Evolutionary conservation across 257 asterid genomes (phyloP), one percentile per base, ranked within the genome.

Genomic region (Salvia splendens): DNA sequence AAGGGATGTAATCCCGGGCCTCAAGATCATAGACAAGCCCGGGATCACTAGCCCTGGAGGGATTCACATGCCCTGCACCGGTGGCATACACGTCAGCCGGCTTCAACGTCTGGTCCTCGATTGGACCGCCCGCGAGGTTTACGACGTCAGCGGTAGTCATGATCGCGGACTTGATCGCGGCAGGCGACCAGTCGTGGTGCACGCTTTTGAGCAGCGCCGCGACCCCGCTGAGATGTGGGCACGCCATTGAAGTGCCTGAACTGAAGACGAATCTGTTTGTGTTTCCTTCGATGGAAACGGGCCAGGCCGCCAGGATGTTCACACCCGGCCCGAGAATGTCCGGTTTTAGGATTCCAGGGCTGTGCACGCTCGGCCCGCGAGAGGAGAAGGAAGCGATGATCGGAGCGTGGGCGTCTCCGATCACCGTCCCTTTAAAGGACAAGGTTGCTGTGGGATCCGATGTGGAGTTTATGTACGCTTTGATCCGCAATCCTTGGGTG

Each of bases 51-150:
- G 89, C 89, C 0, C 61, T 69, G 1, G 69, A 8, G 4, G 85
- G 85, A 61, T 75, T 84, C 4, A 84, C 86, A n/a, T 84, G 86
- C 47, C 89, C 89, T 0, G 86, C 77, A 0, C 89, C 89, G 0
- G 40, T 16, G 60, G 86, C 81, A 16, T 78, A 84, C 10, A 78
- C 35, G 5, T 68, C 41, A 0, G 86, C 86, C 65, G 35, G 61
- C 65, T 49, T 24, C 30, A 24, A 2, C n/a, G 77, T 69, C 59
- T 84, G 79, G n/a, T 84, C 89, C 10, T 33, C 24, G 5, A 84
- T 84, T 3, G 6, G 69, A 42, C 0, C 15, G 16, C 1, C 65
- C 64, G 8, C 14, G 1, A 67, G 10, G 2, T 76, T 70, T n/a
- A 66, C 33, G 0, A 20, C 36, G 10, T 70, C 65, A 1, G 82